Conservation (phyloP, 2,329 filamentous ascomycete genomes). For the Fusarium devonianum region DNA sequence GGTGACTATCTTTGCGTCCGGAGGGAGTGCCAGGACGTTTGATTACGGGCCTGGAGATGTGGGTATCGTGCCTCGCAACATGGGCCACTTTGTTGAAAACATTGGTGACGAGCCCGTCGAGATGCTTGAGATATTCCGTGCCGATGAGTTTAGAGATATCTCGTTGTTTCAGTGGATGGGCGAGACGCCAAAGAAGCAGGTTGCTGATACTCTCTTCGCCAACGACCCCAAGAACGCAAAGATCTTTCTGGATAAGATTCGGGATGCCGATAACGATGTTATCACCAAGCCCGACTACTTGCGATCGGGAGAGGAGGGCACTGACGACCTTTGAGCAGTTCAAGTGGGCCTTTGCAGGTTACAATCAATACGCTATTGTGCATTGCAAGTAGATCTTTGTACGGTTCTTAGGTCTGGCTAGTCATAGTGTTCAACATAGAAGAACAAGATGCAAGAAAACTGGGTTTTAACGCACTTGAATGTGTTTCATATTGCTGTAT, state of each 20-base stretch:
- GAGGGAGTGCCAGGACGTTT: slow-evolving; percentile 75
- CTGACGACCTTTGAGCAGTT: slow-evolving; percentile 4
- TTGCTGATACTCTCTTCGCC: slow-evolving; percentile 71
- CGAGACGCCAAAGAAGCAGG: slow-evolving; percentile 71
- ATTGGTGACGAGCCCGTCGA: slow-evolving; percentile 78
- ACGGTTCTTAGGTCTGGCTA: too few species aligned
- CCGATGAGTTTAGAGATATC: slow-evolving; percentile 76
- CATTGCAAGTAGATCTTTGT: too few species aligned
- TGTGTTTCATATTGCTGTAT: too few species aligned
- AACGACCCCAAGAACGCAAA: slow-evolving; percentile 66
- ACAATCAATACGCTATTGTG: too few species aligned
- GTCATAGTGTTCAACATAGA: too few species aligned
- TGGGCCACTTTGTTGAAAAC: slow-evolving; percentile 85
- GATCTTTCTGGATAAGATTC: slow-evolving; percentile 68
- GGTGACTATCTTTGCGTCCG: slow-evolving; percentile 76
- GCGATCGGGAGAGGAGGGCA: neutral
- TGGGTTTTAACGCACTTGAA: too few species aligned
- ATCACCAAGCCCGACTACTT: slow-evolving; percentile 50
- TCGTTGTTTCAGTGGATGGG: slow-evolving; percentile 79
- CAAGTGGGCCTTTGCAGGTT: too few species aligned
- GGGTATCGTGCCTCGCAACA: slow-evolving; percentile 77
- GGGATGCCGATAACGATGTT: slow-evolving; percentile 67
- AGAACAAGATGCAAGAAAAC: too few species aligned
- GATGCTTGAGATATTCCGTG: slow-evolving; percentile 78
- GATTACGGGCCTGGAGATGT: slow-evolving; percentile 79